Evolutionary conservation across 768 basidiomycete species (phyloP).

Genomic region (Coprinellus aureogranulatus): DNA sequence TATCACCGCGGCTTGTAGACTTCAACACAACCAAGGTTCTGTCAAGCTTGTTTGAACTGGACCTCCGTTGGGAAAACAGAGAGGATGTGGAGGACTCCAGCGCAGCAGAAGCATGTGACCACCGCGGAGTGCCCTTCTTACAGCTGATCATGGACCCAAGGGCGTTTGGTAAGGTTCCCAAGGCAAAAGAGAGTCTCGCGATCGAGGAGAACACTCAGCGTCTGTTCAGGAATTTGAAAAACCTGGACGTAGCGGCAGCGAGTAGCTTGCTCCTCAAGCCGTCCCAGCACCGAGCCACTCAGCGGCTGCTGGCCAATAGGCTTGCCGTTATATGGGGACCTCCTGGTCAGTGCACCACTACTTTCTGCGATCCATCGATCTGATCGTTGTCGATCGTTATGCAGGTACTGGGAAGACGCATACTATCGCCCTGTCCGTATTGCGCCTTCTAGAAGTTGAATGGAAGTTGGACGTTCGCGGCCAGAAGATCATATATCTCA

Average conservation of each 20-base stretch:
- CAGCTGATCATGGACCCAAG: conserved; percentile 43
- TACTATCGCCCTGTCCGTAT: conserved; percentile 45
- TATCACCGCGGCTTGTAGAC: conserved; percentile 51
- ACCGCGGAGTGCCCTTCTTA: conserved; percentile 36
- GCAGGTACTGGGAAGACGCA: conserved; percentile 54
- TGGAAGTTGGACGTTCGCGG: conserved; percentile 26
- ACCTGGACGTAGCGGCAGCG: conserved; percentile 33
- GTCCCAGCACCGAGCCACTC: conserved; percentile 45
- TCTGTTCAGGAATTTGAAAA: conserved; percentile 37
- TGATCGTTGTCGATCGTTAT: not conserved
- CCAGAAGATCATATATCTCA: conserved; percentile 43
- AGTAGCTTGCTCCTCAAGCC: conserved; percentile 41
- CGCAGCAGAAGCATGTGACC: conserved; percentile 12
- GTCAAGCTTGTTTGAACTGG: conserved; percentile 44
- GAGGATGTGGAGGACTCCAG: conserved; percentile 1
- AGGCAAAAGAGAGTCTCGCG: conserved; percentile 29
- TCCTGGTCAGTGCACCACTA: conserved; percentile 32
- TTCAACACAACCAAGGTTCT: conserved; percentile 50
- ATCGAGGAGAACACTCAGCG: conserved; percentile 38
- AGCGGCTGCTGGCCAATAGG: conserved; percentile 41
- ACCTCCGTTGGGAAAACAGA: conserved; percentile 32
- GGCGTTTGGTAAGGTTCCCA: conserved; percentile 32
- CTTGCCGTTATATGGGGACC: conserved; percentile 52
- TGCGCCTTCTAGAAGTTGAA: conserved; percentile 45
- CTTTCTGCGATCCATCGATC: not conserved